phyloP scores from a whole-genome alignment of 768 basidiomycete species.

The Pleurotus platypus region DNA sequence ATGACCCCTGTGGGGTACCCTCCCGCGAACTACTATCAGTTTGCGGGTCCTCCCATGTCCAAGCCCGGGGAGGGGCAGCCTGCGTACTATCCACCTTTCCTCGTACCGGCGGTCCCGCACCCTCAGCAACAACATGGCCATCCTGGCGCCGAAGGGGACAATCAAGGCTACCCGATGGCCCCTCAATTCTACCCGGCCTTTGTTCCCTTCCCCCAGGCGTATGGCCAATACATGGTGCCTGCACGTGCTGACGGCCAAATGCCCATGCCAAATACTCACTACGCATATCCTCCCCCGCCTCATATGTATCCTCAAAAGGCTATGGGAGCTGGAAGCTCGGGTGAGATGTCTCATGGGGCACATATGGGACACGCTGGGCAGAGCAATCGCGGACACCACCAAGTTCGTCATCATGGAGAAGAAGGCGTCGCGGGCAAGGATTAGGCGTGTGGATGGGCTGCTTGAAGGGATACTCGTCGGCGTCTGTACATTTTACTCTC shows the following conservation, averaged over 20 bases:
- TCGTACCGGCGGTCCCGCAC: conserved; percentile 35
- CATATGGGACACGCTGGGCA: background rate
- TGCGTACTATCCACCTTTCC: conserved; percentile 45
- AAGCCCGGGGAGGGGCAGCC: conserved; percentile 52
- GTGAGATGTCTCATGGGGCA: conserved; percentile 2
- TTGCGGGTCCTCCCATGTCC: conserved; percentile 46
- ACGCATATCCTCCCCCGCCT: conserved; percentile 15
- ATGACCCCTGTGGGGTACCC: conserved; percentile 50
- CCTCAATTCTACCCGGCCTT: conserved; percentile 46
- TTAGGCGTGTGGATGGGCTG: background rate
- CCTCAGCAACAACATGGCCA: conserved; percentile 18
- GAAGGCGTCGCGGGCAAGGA: conserved; percentile 7
- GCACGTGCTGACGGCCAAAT: conserved; percentile 37
- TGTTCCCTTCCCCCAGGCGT: conserved; percentile 43
- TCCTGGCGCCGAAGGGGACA: conserved; percentile 36
- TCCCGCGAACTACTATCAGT: conserved; percentile 46
- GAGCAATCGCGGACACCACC: background rate
- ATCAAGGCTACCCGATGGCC: conserved; percentile 30
- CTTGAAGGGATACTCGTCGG: too few relatives aligned
- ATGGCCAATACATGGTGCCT: conserved; percentile 43
- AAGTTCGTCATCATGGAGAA: conserved; percentile 3
- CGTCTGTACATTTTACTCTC: background rate
- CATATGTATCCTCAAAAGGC: conserved; percentile 10
- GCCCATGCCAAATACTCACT: conserved; percentile 28
- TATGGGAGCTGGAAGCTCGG: conserved; percentile 4